phyloP scores from a whole-genome alignment of 257 asterid species.

The Rhazya stricta region DNA sequence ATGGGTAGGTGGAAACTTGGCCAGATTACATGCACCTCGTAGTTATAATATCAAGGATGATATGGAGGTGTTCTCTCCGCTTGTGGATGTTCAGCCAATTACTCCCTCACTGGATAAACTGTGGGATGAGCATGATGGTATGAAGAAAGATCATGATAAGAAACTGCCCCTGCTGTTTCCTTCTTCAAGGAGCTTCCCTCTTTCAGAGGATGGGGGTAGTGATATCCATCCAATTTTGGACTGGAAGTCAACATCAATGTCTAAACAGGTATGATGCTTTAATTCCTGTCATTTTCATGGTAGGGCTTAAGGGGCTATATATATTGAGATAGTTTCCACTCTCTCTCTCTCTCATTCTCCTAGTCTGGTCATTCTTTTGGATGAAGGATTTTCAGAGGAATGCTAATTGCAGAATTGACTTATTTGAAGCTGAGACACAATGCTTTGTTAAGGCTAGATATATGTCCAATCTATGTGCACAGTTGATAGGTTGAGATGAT shows the following conservation, averaged over 20 bases:
- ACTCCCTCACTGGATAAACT: slow-evolving; percentile 82
- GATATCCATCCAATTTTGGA: slow-evolving; percentile 59
- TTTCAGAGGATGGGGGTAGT: slow-evolving; percentile 57
- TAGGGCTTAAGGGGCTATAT: not conserved
- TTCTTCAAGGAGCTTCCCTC: slow-evolving; percentile 62
- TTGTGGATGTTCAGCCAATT: slow-evolving; percentile 89
- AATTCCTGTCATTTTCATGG: not conserved
- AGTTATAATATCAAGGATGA: slow-evolving; percentile 86
- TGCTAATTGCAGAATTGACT: not conserved
- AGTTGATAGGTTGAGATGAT: not conserved
- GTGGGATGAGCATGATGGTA: slow-evolving; percentile 58
- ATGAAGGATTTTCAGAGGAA: not conserved
- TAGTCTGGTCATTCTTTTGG: not conserved
- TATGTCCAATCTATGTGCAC: not conserved
- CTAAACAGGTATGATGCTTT: slow-evolving; percentile 55
- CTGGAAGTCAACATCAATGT: slow-evolving; percentile 57
- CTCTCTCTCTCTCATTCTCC: not conserved
- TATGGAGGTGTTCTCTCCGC: slow-evolving; percentile 96
- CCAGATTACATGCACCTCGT: slow-evolving; percentile 77
- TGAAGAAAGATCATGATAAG: slow-evolving; percentile 60
- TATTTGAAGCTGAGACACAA: not conserved
- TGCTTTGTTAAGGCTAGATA: not conserved
- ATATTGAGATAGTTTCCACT: not conserved
- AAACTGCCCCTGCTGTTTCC: slow-evolving; percentile 54
- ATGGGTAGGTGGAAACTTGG: slow-evolving; percentile 56